These are phyloP conservation scores for Athelia psychrophila DNA, from an alignment of 1,284 basidiomycete genomes.

Conservation along the genomic window DNA sequence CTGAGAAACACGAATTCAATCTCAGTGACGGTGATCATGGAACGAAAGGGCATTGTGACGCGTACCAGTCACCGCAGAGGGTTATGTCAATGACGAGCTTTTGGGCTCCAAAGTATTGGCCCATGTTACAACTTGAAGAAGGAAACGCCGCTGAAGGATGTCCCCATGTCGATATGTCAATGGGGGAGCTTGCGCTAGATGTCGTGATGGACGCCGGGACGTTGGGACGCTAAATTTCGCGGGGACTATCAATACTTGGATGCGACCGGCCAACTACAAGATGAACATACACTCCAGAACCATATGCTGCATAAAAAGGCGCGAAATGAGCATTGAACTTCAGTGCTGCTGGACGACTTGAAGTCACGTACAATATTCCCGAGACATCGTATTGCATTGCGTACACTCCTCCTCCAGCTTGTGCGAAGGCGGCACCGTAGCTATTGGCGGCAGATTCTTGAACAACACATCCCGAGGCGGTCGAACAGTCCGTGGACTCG, in stretches of 20 bases:
- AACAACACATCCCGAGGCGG: constrained; percentile 60
- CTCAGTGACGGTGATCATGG: background rate
- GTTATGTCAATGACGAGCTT: constrained; percentile 55
- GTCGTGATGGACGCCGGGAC: constrained; percentile 39
- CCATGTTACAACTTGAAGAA: constrained; percentile 40
- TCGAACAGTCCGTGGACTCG: constrained; percentile 40
- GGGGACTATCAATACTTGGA: constrained; percentile 2
- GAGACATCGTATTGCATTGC: constrained; percentile 64
- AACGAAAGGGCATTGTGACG: background rate
- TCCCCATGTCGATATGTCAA: constrained; percentile 53
- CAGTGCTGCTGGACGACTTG: too few relatives aligned
- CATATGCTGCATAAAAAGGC: constrained; percentile 45
- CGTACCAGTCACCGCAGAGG: constrained; percentile 54
- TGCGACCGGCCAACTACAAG: background rate
- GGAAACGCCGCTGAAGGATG: constrained; percentile 51
- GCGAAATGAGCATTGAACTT: constrained; percentile 5
- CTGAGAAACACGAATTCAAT: constrained; percentile 19
- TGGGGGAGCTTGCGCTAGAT: constrained; percentile 35
- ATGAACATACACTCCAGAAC: constrained; percentile 68
- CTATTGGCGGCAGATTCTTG: constrained; percentile 55
- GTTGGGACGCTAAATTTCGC: constrained; percentile 33
- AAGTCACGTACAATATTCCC: constrained; percentile 52
- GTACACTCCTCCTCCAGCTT: constrained; percentile 70
- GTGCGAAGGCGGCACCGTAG: constrained; percentile 56
- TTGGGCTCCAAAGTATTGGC: constrained; percentile 48